Evolutionary conservation across 345 rosid genomes (phyloP), one percentile per base, ranked within the genome.

Genomic region (Psidium friedrichsthalianum): DNA sequence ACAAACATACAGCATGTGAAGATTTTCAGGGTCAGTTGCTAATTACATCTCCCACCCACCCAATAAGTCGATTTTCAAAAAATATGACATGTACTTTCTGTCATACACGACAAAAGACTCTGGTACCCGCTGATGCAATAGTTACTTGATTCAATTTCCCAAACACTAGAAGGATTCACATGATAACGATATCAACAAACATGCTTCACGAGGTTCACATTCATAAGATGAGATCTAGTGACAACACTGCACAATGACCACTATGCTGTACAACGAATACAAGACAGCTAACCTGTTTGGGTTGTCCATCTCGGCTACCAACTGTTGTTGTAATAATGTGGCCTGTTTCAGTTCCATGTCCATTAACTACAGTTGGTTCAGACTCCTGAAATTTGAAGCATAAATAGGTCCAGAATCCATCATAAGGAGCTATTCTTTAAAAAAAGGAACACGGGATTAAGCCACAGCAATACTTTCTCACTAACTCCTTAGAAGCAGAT

Each of bases 291-390:
- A 98, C 99, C 99, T 98, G 98, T 89, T 98, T 96, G 27, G 99
- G 97, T 85, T 93, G 92, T 86, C 99, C 99, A 87, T 94, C 93
- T 87, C 88, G 93, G 87, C 98, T 99, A 74, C 98, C 96, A 13
- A 96, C 88, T 40, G 95, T 91, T 13, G 99, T 96, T 74, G 94
- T 89, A 87, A 98, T 94, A 82, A 95, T 91, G 61, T 96, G 99
- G 27, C 99, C 99, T 11, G 98, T 89, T 88, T 94, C 99, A 8
- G 98, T 90, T 83, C 99, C 98, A 84, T 91, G 91, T 84, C 98
- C 98, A 44, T 89, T 93, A 83, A 98, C 92, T 89, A 93, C 25
- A 56, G 92, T 84, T 64, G 97, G 88, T 82, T 93, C 99, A 88
- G 88, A 86, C 76, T 93, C 98, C 98, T 96, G 85, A 51, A 57